A percentile compares a stretch with the other conserved stretches of the same genome.
Conservation (phyloP, 176 grass and related monocot species). For the Eleusine coracana region DNA sequence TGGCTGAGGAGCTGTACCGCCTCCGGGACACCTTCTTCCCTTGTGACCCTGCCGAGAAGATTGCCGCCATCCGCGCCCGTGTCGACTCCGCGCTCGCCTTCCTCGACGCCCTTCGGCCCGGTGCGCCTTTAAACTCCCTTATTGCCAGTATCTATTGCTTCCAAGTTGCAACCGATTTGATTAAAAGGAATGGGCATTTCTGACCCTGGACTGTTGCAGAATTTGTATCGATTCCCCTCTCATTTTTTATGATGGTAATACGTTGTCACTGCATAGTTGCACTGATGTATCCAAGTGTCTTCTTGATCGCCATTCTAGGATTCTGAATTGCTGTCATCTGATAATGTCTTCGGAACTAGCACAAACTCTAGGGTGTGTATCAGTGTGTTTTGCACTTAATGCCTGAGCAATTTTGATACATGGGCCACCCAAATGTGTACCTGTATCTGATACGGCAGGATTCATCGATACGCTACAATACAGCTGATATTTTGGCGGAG, state of each 20-base stretch:
- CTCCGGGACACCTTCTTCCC: conserved; percentile 88
- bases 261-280: neutral
- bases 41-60: conserved; percentile 62
- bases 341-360: neutral
- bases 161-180: neutral
- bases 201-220: neutral
- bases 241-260: neutral
- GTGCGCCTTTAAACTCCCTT: conserved; percentile 19
- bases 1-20: conserved; percentile 68
- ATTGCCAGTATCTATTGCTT: neutral
- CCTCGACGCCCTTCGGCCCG: conserved; percentile 62
- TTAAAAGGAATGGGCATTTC: neutral
- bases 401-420: neutral
- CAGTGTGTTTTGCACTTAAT: neutral
- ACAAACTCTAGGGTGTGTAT: neutral
- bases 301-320: neutral
- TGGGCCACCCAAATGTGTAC: too few relatives aligned
- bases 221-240: neutral
- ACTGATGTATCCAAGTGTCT: neutral
- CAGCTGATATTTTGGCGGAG: too few relatives aligned
- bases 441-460: too few relatives aligned
- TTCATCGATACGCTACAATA: too few relatives aligned
- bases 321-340: neutral
- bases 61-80: conserved; percentile 52
- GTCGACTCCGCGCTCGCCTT: conserved; percentile 54